phyloP scores from a whole-genome alignment of 192 early-diverging fungal genomes.

The Umbelopsis isabellina region DNA sequence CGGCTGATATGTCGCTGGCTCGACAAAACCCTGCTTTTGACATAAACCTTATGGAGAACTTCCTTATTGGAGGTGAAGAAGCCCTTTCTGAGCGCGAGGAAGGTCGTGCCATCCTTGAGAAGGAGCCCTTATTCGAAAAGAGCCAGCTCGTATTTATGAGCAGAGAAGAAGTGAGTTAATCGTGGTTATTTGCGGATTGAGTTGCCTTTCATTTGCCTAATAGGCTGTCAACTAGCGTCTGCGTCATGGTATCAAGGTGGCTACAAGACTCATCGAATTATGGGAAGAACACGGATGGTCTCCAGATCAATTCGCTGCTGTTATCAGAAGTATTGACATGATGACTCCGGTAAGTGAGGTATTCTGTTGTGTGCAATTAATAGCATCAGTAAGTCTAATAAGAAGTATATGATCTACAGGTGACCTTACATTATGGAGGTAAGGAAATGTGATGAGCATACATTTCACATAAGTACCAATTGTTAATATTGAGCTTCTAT shows the following conservation, averaged over 20 bases:
- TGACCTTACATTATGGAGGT: conserved; percentile 42
- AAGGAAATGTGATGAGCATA: background rate
- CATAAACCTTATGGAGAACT: conserved; percentile 71
- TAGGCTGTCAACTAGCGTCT: conserved; percentile 26
- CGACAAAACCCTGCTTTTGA: conserved; percentile 72
- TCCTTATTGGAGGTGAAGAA: conserved; percentile 66
- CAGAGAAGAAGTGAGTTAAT: conserved; percentile 40
- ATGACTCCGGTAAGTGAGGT: conserved; percentile 39
- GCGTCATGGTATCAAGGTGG: conserved; percentile 14
- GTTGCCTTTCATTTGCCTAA: background rate
- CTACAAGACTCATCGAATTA: conserved; percentile 34
- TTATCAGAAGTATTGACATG: conserved; percentile 45
- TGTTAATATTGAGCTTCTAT: conserved; percentile 43
- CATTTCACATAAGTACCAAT: background rate
- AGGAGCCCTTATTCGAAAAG: conserved; percentile 60
- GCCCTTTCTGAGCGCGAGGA: conserved; percentile 42
- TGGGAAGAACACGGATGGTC: conserved; percentile 41
- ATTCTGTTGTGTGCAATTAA: background rate
- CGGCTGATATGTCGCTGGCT: conserved; percentile 60
- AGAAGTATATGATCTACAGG: conserved; percentile 12
- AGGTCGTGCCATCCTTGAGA: conserved; percentile 46
- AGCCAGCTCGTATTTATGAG: conserved; percentile 38
- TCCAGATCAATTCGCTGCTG: conserved; percentile 33
- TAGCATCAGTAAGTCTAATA: background rate
- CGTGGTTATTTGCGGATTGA: conserved; percentile 11